Base-by-base conservation (phyloP, 176 grass and related monocot genomes). In the Raddia guianensis region DNA sequence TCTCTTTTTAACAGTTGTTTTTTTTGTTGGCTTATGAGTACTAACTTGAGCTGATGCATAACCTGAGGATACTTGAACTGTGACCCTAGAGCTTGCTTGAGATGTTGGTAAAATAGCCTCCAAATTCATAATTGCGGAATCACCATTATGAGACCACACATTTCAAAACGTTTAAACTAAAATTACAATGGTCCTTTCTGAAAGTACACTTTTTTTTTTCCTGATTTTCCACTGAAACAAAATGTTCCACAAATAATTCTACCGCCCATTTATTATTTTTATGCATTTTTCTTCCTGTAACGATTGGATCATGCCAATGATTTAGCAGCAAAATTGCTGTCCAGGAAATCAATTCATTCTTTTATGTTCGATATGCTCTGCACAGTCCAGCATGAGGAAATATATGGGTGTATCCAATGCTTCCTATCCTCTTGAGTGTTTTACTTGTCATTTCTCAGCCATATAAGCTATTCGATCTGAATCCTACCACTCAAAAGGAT, bases 321-420 rank as follows among this genome's bases (percentile, higher is more conserved):
- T 69, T 80, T 43, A 58, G 16, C 18, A 9, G 7, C 18, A 20
- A 34, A 43, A 40, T 33, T 48, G 52, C 48, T 57, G 13, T 35
- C 65, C n/a, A 58, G 64, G 45, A 37, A 3, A 68, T 68, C 19
- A 8, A 58, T 2, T 0, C 16, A 16, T 54, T 54, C 13, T 55
- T 57, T 58, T 58, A 58, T 58, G n/a, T 58, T 18, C 55, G 8
- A 3, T 58, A 58, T 58, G 18, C 55, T 58, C 33, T 79, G 48
- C 34, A 66, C 9, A 54, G 50, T 66, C 77, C 37, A 61, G 55
- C 73, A 60, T 75, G 56, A 48, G 74, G 19, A 16, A 33, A 76
- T 62, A 62, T 16, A 20, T 33, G 12, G 43, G 12, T 48, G n/a
- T 12, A 3, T 75, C 55, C 6, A 20, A 55, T 45, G 13, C 11